Evolutionary conservation across 148 eudicot genomes (phyloP).

Genomic region (Camellia lanceoleosa): DNA sequence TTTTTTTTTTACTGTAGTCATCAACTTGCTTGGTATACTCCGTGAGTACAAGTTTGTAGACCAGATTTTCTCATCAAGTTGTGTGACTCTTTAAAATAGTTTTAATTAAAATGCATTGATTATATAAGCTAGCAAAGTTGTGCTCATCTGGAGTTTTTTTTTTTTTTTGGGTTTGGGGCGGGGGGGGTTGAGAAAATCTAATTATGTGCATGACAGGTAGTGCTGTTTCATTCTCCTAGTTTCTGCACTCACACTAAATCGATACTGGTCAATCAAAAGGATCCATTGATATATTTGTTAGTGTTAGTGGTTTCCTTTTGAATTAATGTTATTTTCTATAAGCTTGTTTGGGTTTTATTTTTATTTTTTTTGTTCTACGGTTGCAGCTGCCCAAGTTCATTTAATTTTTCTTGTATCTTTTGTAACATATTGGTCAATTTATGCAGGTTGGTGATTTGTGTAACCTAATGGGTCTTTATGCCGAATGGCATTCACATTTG

Average conservation of each 20-base stretch:
- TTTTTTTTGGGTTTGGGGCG: no score
- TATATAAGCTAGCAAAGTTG: no score
- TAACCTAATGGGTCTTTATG: conserved; percentile 71
- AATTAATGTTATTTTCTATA: not conserved
- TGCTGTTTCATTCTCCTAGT: not conserved
- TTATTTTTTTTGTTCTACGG: not conserved
- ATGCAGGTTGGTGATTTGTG: conserved; percentile 73
- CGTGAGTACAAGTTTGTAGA: no score
- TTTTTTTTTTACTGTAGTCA: no score
- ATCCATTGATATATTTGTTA: not conserved
- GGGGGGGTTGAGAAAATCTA: not conserved
- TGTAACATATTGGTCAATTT: not conserved
- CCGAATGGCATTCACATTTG: conserved; percentile 85
- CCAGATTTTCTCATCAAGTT: no score
- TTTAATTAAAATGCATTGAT: no score
- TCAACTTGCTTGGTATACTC: no score
- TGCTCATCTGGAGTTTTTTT: no score
- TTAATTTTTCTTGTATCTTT: not conserved
- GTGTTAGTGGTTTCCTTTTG: not conserved
- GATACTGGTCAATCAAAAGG: not conserved
- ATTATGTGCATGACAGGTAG: not conserved
- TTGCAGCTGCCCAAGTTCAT: not conserved
- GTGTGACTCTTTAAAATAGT: no score
- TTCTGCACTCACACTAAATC: not conserved
- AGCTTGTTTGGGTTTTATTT: not conserved